Conservation (phyloP, 176 grass and related monocot genomes). For the Leersia perrieri region DNA sequence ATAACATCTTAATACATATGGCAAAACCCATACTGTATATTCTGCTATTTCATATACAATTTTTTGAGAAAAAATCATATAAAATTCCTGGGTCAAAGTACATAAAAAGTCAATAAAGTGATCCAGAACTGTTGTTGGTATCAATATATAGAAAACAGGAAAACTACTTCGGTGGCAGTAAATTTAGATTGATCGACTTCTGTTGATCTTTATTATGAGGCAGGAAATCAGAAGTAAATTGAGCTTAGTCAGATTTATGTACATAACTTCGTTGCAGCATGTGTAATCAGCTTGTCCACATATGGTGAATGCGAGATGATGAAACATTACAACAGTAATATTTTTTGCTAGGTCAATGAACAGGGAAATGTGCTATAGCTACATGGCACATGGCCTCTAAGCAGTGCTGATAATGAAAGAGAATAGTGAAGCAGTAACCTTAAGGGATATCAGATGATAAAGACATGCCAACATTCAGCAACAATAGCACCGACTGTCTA, state of each 20-base stretch:
- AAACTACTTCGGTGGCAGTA: background rate
- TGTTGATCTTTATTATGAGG: background rate
- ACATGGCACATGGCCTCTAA: background rate
- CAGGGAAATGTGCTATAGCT: background rate
- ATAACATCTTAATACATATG: background rate
- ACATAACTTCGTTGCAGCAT: background rate
- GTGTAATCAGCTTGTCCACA: background rate
- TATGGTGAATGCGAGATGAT: conserved; percentile 5
- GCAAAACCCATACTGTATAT: background rate
- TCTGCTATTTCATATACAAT: conserved; percentile 3
- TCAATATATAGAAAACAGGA: background rate
- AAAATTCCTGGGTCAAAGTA: background rate
- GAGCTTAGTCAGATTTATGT: background rate
- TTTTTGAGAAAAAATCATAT: background rate
- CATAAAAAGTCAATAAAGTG: background rate
- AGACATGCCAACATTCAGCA: conserved; percentile 43
- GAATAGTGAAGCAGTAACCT: background rate
- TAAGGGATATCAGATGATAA: conserved; percentile 27
- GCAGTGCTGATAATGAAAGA: conserved; percentile 13
- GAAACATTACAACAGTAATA: background rate
- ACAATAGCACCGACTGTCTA: background rate
- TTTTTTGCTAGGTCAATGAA: background rate
- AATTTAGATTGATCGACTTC: background rate
- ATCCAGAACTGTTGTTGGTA: background rate
- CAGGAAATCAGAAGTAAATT: background rate